phyloP scores from a whole-genome alignment of 805 yeast genomes.

The Maudiozyma serrabonitensis region DNA sequence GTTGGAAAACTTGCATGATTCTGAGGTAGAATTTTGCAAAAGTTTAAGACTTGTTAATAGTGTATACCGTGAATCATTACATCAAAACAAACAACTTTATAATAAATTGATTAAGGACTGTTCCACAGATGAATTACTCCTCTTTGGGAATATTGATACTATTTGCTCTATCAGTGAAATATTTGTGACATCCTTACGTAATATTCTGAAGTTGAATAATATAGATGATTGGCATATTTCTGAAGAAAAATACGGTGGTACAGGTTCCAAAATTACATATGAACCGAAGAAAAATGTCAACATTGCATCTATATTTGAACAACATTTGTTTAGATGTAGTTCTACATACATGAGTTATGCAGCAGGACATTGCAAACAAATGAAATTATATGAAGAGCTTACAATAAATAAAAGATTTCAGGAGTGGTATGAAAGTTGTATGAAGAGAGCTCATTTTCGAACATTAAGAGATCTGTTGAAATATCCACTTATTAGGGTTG shows the following conservation, averaged over 20 bases:
- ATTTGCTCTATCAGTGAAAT: conserved; percentile 31
- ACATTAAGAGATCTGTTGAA: conserved; percentile 26
- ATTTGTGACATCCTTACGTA: conserved; percentile 11
- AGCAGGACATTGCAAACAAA: conserved; percentile 25
- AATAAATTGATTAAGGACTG: conserved; percentile 22
- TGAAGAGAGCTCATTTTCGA: conserved; percentile 19
- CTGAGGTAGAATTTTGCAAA: conserved; percentile 29
- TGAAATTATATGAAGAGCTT: conserved; percentile 17
- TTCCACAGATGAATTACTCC: conserved; percentile 28
- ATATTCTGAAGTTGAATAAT: background rate
- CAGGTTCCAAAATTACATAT: background rate
- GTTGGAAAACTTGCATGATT: conserved; percentile 24
- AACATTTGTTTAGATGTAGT: conserved; percentile 27
- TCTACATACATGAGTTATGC: conserved; percentile 29
- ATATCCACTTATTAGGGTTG: conserved; percentile 27
- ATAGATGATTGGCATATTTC: conserved; percentile 9
- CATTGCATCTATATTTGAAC: conserved; percentile 25
- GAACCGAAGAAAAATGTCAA: conserved; percentile 11
- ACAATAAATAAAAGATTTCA: conserved; percentile 13
- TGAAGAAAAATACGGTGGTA: background rate
- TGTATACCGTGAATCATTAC: conserved; percentile 28
- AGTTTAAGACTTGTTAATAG: conserved; percentile 24
- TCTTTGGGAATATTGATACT: conserved; percentile 38
- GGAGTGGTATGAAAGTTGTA: conserved; percentile 31
- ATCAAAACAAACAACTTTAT: conserved; percentile 22